phyloP scores from a whole-genome alignment of 164 flowering plant species.

The Vitis amurensis region DNA sequence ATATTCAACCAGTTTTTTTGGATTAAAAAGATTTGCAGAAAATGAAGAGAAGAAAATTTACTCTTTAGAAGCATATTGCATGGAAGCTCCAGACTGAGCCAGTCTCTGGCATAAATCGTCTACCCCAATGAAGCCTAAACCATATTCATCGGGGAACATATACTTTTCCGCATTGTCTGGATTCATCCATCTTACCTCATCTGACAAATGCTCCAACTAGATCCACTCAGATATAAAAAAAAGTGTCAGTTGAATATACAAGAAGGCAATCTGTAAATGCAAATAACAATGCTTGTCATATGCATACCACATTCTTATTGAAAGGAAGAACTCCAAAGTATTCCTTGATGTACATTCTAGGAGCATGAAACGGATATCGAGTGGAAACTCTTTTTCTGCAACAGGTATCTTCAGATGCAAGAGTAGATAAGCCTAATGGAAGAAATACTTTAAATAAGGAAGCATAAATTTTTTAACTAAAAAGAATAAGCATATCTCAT shows the following conservation, averaged over 20 bases:
- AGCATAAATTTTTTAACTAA: not conserved
- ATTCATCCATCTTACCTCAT: conserved; percentile 42
- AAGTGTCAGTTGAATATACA: conserved; percentile 21
- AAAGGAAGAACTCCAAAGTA: conserved; percentile 61
- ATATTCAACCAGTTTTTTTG: not conserved
- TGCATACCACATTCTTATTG: conserved; percentile 39
- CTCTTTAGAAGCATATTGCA: conserved; percentile 62
- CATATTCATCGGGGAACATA: conserved; percentile 45
- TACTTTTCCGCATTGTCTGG: conserved; percentile 59
- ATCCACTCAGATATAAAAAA: conserved; percentile 7
- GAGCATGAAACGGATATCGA: conserved; percentile 54
- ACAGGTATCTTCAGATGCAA: conserved; percentile 34
- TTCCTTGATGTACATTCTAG: conserved; percentile 59
- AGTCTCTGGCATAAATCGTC: conserved; percentile 60
- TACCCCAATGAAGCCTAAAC: conserved; percentile 44
- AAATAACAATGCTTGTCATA: not conserved
- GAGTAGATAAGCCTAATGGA: conserved; percentile 42
- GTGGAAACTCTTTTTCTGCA: conserved; percentile 44
- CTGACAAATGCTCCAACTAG: conserved; percentile 49
- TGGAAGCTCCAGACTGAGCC: conserved; percentile 68
- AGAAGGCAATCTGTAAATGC: not conserved
- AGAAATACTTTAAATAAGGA: conserved; percentile 17
- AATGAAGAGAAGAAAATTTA: conserved; percentile 25
- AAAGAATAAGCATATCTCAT: not conserved
- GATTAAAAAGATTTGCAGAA: not conserved